Evolutionary conservation across 78 protist species (phyloP), one percentile per base, ranked within the genome.

Genomic region (Dictyostelium discoideum): DNA sequence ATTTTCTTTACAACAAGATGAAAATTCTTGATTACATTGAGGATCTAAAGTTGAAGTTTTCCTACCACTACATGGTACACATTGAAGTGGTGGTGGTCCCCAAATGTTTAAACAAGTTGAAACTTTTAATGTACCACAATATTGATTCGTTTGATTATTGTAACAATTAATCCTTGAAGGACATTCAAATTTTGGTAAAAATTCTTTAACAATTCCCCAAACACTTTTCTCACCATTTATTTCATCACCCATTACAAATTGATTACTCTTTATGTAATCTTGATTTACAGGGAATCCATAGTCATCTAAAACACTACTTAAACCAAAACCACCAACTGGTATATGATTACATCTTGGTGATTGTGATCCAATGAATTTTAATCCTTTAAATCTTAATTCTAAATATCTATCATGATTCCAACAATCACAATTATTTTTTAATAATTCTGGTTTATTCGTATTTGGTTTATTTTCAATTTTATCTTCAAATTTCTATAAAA

Each of bases 361-460:
- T 81, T 89, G 94, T 69, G 94, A 89, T 46, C 94, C 94, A 24
- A 89, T 69, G 26, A 89, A 89, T 3, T 82, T 16, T 7, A 29
- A 37, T 5, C 76, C 86, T 50, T 46, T 89, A 50, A 89, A 89
- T 46, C 94, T 80, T 22, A 82, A 69, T 40, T 89, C 94, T n/a
- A 89, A 72, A 50, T 89, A 89, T 46, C 94, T 80, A 69, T 89
- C 94, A 82, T 89, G 94, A 72, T 89, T 89, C 94, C 94, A 89
- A 89, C 94, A 67, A 85, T 85, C 89, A 42, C 80, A 39, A 67
- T 85, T 63, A 16, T 85, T 67, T 9, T 24, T n/a, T 20, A 85
- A 85, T 67, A 85, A 40, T 42, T 63, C 63, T 44, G 89, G 89
- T 85, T 85, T 85, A 16, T 57, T 73, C 40, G 80, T 85, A 85